phyloP scores from a whole-genome alignment of 1,284 basidiomycete species.

The Rhodotorula mucilaginosa region DNA sequence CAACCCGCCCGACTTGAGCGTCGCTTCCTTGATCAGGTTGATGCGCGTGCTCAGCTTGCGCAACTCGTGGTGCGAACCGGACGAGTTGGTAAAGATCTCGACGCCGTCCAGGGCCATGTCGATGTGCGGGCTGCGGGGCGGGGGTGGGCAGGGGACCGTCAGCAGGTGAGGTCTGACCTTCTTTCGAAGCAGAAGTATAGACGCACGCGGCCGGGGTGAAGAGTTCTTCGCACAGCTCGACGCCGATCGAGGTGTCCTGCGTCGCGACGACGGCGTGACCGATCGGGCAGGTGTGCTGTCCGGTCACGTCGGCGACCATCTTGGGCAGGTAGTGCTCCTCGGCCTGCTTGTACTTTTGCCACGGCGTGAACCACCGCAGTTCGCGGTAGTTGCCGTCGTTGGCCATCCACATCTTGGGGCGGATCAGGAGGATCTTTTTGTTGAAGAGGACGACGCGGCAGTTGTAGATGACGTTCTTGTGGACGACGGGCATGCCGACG shows the following conservation, averaged over 20 bases:
- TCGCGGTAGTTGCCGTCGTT: constrained; percentile 99
- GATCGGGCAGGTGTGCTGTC: constrained; percentile 84
- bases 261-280: constrained; percentile 93
- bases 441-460: constrained; percentile 86
- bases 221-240: constrained; percentile 94
- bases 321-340: constrained; percentile 87
- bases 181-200: background rate
- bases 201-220: constrained; percentile 87
- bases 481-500: constrained; percentile 91
- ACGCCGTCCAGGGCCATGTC: constrained; percentile 96
- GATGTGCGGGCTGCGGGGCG: constrained; percentile 75
- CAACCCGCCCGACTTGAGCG: constrained; percentile 91
- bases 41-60: constrained; percentile 87
- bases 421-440: constrained; percentile 82
- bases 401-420: constrained; percentile 99
- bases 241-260: constrained; percentile 89
- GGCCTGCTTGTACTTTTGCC: constrained; percentile 79
- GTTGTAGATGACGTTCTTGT: constrained; percentile 98
- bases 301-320: constrained; percentile 79
- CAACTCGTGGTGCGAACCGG: constrained; percentile 94
- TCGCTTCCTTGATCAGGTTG: constrained; percentile 95
- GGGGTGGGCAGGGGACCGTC: background rate
- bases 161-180: background rate
- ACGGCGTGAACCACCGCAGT: constrained; percentile 92
- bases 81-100: constrained; percentile 97